Evolutionary conservation across 164 flowering plant genomes (phyloP).

Genomic region (Sedum album): DNA sequence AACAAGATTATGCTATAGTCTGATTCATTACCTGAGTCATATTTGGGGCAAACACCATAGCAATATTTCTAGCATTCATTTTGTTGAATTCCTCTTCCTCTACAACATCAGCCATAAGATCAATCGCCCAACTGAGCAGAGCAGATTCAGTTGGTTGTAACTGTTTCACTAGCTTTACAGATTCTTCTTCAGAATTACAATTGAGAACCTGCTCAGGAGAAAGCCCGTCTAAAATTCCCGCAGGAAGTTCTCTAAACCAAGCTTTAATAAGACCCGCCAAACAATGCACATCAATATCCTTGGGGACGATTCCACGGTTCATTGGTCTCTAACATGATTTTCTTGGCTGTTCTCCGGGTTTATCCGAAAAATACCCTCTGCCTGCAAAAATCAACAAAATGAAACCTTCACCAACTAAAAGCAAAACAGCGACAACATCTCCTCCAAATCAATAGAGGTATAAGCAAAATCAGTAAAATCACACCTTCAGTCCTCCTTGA

Average conservation of each 20-base stretch:
- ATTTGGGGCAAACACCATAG: conserved; percentile 91
- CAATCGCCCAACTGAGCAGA: conserved; percentile 81
- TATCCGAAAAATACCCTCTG: conserved; percentile 9
- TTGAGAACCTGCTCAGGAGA: conserved; percentile 61
- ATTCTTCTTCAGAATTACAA: conserved; percentile 76
- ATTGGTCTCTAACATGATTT: conserved; percentile 9
- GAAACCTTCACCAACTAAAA: background rate
- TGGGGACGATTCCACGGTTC: conserved; percentile 5
- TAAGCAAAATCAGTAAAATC: background rate
- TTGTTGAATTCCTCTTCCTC: conserved; percentile 86
- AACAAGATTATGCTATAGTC: too few species aligned
- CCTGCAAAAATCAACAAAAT: background rate
- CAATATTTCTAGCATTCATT: conserved; percentile 94
- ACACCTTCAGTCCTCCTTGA: conserved; percentile 86
- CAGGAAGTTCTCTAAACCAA: conserved; percentile 11
- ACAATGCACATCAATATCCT: conserved; percentile 11
- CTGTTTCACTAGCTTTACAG: conserved; percentile 60
- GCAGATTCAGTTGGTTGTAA: conserved; percentile 74
- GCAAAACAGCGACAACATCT: background rate
- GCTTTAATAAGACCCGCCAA: conserved; percentile 9
- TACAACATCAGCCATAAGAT: conserved; percentile 93
- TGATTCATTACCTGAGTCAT: conserved; percentile 83
- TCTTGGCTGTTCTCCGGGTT: conserved; percentile 8
- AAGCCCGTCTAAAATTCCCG: conserved; percentile 6
- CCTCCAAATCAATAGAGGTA: background rate